These are phyloP conservation scores for Ceratobasidium sp. DNA, from an alignment of 1,284 basidiomycete species.

Conservation along the genomic window DNA sequence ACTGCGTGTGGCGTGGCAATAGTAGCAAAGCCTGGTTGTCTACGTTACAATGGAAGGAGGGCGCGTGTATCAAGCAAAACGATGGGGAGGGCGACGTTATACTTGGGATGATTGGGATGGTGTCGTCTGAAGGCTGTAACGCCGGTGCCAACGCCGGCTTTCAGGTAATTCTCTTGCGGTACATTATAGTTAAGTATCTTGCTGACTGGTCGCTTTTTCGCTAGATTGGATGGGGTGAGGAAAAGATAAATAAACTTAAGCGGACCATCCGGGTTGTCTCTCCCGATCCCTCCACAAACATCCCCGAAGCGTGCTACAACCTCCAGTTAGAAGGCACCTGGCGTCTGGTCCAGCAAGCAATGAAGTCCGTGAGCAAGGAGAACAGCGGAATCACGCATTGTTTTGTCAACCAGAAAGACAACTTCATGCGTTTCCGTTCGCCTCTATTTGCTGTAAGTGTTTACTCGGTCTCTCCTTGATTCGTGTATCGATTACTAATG, in stretches of 20 bases:
- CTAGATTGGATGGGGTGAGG: background rate
- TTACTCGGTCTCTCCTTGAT: background rate
- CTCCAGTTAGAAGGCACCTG: background rate
- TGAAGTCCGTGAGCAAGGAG: no score
- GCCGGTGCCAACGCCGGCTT: background rate
- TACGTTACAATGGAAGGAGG: background rate
- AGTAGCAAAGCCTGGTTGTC: no score
- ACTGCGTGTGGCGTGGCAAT: no score
- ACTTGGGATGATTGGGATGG: background rate
- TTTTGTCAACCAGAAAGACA: background rate
- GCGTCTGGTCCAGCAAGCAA: background rate
- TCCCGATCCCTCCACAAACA: background rate
- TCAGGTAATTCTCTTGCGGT: background rate
- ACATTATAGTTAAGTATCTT: no score
- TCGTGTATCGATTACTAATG: no score
- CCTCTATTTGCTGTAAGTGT: background rate
- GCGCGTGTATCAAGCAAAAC: no score
- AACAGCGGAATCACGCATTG: background rate
- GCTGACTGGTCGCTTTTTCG: background rate
- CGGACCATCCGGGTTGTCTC: background rate
- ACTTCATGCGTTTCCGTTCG: background rate
- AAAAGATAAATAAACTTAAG: background rate
- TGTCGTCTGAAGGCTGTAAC: background rate
- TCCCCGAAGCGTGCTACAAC: background rate
- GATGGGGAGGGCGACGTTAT: background rate